Base-by-base conservation (phyloP, 2,329 filamentous ascomycete genomes). In the Orbilia oligospora region DNA sequence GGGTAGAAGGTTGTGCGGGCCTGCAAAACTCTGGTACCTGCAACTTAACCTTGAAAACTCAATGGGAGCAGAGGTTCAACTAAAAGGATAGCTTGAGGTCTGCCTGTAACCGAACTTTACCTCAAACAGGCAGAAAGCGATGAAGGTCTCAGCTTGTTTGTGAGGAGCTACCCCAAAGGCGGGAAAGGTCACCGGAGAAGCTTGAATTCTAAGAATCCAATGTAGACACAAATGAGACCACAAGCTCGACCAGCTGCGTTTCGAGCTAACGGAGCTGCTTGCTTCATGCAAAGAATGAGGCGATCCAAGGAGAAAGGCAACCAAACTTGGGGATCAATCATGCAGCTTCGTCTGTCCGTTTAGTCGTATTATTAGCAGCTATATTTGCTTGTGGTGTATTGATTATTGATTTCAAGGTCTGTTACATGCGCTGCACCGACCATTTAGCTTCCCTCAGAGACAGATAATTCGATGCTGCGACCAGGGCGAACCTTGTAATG, bases 71-170 rank as follows among this genome's bases (percentile, higher is more conserved):
- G 38, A 67, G 20, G 38, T 67, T 71, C 67, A 69, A 63, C 55
- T 44, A 66, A 51, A 22, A 58, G 49, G 53, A 66, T 67, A 65
- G 63, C 61, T 64, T 38, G 53, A 61, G 58, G 33, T 72, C 44
- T 55, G 38, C 64, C 68, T 78, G 67, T 72, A 68, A 77, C 73
- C 67, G 73, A 68, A 67, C 67, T 69, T 67, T 71, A 71, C 68
- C 75, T 78, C 75, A 78, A 78, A 72, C 75, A 78, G 75, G 68
- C 68, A 78, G 75, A 78, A 76, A 58, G 61, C 64, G 68, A 72
- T 65, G 38, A 72, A 65, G 44, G 75, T 78, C 75, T 78, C 75
- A 78, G 68, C 36, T 72, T 77, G 51, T 69, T 72, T 68, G 46
- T 68, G 67, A 48, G 51, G 27, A 64, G 48, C 75, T 78, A 78